Percentiles rank a stretch among this genome's conserved stretches.
These are phyloP conservation scores for Tilletia caries DNA, from an alignment of 1,284 basidiomycete genomes.

Conservation along the genomic window DNA sequence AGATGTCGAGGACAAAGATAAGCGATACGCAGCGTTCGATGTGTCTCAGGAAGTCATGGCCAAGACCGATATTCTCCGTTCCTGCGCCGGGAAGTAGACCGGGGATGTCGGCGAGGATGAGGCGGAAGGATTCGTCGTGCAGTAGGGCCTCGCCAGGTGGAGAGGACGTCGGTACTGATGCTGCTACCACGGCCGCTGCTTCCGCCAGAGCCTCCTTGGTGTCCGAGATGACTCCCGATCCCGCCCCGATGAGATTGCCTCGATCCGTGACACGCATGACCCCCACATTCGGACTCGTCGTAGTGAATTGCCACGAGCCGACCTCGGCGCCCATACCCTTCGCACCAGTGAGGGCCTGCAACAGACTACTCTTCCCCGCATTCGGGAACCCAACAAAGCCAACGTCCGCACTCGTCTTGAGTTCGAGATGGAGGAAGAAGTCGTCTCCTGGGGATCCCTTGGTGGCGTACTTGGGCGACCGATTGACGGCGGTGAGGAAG, in stretches of 20 bases:
- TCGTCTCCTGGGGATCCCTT: slow-evolving; percentile 74
- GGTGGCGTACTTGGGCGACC: slow-evolving; percentile 56
- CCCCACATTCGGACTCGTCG: slow-evolving; percentile 90
- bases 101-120: slow-evolving; percentile 96
- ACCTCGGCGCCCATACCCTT: slow-evolving; percentile 67
- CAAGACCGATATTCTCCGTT: slow-evolving; percentile 83
- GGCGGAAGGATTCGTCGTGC: slow-evolving; percentile 62
- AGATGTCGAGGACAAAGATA: slow-evolving; percentile 87
- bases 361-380: slow-evolving; percentile 71
- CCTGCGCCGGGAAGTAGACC: slow-evolving; percentile 76
- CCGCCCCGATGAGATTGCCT: slow-evolving; percentile 31
- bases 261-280: slow-evolving; percentile 78
- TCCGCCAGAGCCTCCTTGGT: slow-evolving; percentile 12
- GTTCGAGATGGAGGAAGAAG: slow-evolving; percentile 80
- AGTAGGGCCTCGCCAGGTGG: neutral
- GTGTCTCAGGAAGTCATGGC: slow-evolving; percentile 86
- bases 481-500: slow-evolving; percentile 63
- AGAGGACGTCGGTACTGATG: slow-evolving; percentile 7
- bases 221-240: slow-evolving; percentile 18
- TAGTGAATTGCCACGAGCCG: slow-evolving; percentile 89
- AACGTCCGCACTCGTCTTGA: slow-evolving; percentile 89
- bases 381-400: slow-evolving; percentile 96
- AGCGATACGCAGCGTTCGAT: slow-evolving; percentile 88
- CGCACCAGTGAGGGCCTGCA: slow-evolving; percentile 82
- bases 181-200: neutral